A percentile compares a stretch with the other conserved stretches of the same genome.
These are phyloP conservation scores for Venturia nashicola DNA, from an alignment of 2,329 filamentous ascomycete species.

Conservation along the genomic window DNA sequence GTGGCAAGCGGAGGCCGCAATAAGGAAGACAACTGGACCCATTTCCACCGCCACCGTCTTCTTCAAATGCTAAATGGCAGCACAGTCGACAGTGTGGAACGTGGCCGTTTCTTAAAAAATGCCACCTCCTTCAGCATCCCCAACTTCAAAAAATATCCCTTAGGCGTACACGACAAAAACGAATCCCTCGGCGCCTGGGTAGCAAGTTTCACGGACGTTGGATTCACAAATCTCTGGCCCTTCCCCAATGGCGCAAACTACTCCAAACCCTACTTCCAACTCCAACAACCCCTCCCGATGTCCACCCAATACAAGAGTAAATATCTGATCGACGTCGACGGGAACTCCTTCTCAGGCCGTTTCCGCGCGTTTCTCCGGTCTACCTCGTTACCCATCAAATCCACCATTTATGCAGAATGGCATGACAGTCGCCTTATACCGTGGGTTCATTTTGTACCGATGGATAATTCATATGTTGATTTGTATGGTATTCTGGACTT, in stretches of 20 bases:
- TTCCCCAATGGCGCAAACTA: constrained; percentile 28
- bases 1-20: constrained; percentile 35
- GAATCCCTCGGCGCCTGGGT: constrained; percentile 28
- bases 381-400: constrained; percentile 61
- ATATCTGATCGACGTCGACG: constrained; percentile 65
- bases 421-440: constrained; percentile 56
- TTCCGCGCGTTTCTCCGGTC: constrained; percentile 48
- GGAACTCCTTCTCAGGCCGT: constrained; percentile 36
- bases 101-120: constrained; percentile 12
- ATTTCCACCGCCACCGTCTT: constrained; percentile 65
- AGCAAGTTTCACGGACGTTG: constrained; percentile 26
- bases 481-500: constrained; percentile 63
- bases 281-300: constrained; percentile 22
- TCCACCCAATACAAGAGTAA: constrained; percentile 41
- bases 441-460: constrained; percentile 73
- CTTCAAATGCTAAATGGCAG: constrained; percentile 61
- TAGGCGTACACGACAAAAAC: constrained; percentile 17
- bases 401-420: constrained; percentile 69
- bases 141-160: constrained; percentile 24
- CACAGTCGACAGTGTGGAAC: constrained; percentile 38
- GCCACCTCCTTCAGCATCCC: constrained; percentile 30
- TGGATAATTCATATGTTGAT: constrained; percentile 63
- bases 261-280: constrained; percentile 27
- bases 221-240: constrained; percentile 32
- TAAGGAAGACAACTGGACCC: constrained; percentile 48